Evolutionary conservation across 148 eudicot species (phyloP).

Genomic region (Chenopodium berlandieri): DNA sequence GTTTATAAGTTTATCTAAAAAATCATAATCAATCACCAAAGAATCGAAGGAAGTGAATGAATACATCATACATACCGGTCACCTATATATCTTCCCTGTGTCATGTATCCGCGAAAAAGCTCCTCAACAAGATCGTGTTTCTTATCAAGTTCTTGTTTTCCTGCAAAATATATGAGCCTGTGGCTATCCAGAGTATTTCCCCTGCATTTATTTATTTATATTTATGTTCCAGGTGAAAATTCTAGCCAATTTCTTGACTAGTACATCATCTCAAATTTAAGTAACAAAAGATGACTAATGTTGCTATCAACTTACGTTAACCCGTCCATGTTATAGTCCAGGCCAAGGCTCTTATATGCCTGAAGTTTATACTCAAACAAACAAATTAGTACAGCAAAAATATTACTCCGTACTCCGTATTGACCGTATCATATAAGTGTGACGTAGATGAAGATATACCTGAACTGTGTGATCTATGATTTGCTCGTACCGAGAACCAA

Average conservation of each 20-base stretch:
- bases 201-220: constrained; percentile 27
- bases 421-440: too few species aligned
- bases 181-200: constrained; percentile 88
- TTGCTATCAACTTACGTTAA: constrained; percentile 55
- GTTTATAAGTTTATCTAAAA: not conserved
- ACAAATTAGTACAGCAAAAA: too few species aligned
- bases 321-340: constrained; percentile 65
- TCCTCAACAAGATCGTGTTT: constrained; percentile 71
- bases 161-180: constrained; percentile 76
- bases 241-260: not conserved
- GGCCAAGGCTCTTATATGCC: constrained; percentile 62
- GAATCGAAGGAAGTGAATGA: not conserved
- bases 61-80: constrained; percentile 42
- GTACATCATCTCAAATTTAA: not conserved
- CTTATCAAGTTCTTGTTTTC: constrained; percentile 59
- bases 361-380: constrained; percentile 24
- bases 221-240: not conserved
- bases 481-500: constrained; percentile 51
- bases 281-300: not conserved
- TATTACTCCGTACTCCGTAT: too few species aligned
- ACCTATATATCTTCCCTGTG: constrained; percentile 70
- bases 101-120: constrained; percentile 63
- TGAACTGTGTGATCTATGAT: constrained; percentile 51
- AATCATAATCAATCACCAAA: not conserved
- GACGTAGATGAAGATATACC: constrained; percentile 35